These are phyloP conservation scores for Ogataea pini DNA, from an alignment of 805 yeast species.

Conservation along the genomic window DNA sequence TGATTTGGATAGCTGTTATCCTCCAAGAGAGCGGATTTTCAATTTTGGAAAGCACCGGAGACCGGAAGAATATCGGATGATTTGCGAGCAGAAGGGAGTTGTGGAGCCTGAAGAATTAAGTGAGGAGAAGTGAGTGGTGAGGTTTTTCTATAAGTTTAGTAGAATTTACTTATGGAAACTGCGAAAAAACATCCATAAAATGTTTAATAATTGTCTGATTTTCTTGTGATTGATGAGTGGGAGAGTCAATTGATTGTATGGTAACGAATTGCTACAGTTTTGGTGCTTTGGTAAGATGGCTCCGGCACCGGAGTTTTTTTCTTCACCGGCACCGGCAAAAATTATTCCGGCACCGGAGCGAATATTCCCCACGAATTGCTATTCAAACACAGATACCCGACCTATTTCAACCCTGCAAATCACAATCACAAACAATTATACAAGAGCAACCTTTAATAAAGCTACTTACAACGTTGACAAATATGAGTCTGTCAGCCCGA, in stretches of 20 bases:
- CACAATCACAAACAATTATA: not conserved
- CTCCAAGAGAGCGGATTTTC: conserved; percentile 37
- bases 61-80: conserved; percentile 35
- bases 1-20: conserved; percentile 37
- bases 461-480: conserved; percentile 46
- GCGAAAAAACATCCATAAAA: too few relatives aligned
- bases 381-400: not conserved
- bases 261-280: too few relatives aligned
- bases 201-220: too few relatives aligned
- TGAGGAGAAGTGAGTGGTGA: conserved; percentile 6
- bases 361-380: not conserved
- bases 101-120: conserved; percentile 14
- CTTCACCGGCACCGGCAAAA: too few relatives aligned
- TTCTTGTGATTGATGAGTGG: too few relatives aligned
- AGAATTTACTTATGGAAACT: too few relatives aligned
- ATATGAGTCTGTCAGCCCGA: conserved; percentile 61
- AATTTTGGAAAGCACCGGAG: conserved; percentile 40
- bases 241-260: too few relatives aligned
- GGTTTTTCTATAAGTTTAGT: too few relatives aligned
- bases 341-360: conserved; percentile 1
- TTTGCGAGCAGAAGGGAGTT: conserved; percentile 33
- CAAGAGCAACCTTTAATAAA: conserved; percentile 62
- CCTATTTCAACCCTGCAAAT: not conserved
- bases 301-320: too few relatives aligned
- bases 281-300: too few relatives aligned